These are phyloP conservation scores for Hippophae rhamnoides DNA, from an alignment of 306 rosid species.

Conservation along the genomic window DNA sequence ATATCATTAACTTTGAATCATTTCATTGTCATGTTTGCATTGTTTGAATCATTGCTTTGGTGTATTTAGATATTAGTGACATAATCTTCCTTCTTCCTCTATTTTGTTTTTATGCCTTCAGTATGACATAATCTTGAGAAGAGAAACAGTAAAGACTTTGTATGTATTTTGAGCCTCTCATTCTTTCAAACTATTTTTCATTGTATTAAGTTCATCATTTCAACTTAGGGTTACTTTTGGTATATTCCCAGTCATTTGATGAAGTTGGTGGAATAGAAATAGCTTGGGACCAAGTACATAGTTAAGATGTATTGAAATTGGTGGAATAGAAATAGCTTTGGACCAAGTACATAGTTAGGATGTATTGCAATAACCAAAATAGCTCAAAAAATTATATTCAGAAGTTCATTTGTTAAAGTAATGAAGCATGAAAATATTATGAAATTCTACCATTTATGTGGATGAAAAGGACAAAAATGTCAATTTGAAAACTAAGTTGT, in stretches of 20 bases:
- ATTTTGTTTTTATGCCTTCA: constrained; percentile 24
- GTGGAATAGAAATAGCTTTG: constrained; percentile 93
- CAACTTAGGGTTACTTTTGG: constrained; percentile 2
- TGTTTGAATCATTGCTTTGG: not conserved
- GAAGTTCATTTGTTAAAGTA: constrained; percentile 82
- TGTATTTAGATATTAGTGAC: not conserved
- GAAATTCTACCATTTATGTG: constrained; percentile 54
- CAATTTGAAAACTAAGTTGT: constrained; percentile 80
- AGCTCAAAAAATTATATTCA: constrained; percentile 56
- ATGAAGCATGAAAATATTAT: constrained; percentile 70
- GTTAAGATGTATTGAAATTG: constrained; percentile 65
- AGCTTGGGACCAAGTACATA: constrained; percentile 71
- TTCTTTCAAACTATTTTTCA: not conserved
- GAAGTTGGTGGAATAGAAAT: constrained; percentile 72
- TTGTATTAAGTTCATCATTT: not conserved
- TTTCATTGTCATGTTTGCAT: not conserved
- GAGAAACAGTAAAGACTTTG: constrained; percentile 92
- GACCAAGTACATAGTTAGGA: constrained; percentile 58
- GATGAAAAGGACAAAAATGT: constrained; percentile 58
- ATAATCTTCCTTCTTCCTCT: not conserved
- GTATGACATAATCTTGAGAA: constrained; percentile 72
- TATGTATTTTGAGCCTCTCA: constrained; percentile 30
- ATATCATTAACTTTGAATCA: no score
- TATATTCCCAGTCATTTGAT: not conserved
- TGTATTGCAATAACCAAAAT: constrained; percentile 57